Percentiles rank a stretch among this genome's conserved stretches.
Evolutionary conservation across 352 stramenopile genomes (phyloP).

Genomic region (Pythium coloratum): DNA sequence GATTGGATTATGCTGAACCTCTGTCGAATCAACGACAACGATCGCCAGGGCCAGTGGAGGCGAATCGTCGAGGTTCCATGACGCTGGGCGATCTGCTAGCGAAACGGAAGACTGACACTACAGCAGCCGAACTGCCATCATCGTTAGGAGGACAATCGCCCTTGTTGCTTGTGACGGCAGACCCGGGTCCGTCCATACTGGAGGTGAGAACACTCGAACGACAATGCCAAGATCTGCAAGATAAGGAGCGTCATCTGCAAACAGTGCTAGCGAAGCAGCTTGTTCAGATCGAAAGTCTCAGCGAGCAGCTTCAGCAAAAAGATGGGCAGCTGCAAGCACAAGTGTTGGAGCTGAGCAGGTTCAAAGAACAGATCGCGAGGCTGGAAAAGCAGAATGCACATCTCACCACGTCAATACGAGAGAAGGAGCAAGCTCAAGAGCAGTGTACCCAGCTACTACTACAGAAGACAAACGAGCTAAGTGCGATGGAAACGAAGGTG

Average conservation of each 20-base stretch:
- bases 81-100: conserved; percentile 22
- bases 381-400: conserved; percentile 30
- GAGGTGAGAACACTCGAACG: conserved; percentile 11
- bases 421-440: conserved; percentile 33
- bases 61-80: conserved; percentile 8
- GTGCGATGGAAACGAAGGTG: conserved; percentile 28
- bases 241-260: conserved; percentile 19
- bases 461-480: conserved; percentile 34
- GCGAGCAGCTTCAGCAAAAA: conserved; percentile 22
- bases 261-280: conserved; percentile 18
- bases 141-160: too few relatives aligned
- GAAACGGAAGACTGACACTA: conserved; percentile 2
- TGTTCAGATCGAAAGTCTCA: conserved; percentile 21
- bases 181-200: neutral
- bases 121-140: neutral
- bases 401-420: conserved; percentile 22
- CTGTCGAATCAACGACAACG: neutral
- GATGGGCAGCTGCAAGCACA: conserved; percentile 11
- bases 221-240: conserved; percentile 11
- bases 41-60: neutral
- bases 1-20: neutral
- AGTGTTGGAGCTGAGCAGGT: conserved; percentile 19
- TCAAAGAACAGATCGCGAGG: conserved; percentile 24
- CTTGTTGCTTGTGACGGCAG: neutral
- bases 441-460: conserved; percentile 26